These are phyloP conservation scores for Neurospora discreta DNA, from an alignment of 495 filamentous ascomycete species.

Conservation along the genomic window DNA sequence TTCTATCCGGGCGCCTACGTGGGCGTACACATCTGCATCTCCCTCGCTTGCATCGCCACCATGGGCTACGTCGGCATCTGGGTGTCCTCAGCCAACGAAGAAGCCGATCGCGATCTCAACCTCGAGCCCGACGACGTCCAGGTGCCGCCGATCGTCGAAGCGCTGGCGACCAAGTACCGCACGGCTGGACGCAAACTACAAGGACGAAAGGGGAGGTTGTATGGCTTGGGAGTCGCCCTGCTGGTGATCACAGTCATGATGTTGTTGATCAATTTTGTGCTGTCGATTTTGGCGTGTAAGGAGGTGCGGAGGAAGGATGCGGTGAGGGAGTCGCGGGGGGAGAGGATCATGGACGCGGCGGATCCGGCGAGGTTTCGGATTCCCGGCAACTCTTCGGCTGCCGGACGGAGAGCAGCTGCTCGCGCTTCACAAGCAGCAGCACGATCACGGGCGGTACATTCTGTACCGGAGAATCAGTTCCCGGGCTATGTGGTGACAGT, in stretches of 20 bases:
- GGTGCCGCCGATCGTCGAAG: background rate
- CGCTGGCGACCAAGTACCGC: constrained; percentile 9
- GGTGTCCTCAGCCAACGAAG: constrained; percentile 10
- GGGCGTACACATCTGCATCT: constrained; percentile 24
- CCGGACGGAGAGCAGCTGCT: too few relatives aligned
- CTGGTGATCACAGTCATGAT: background rate
- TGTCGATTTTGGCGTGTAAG: constrained; percentile 12
- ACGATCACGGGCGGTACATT: too few relatives aligned
- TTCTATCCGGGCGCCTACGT: constrained; percentile 30
- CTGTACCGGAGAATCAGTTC: background rate
- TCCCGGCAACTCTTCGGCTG: too few relatives aligned
- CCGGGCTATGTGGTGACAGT: background rate
- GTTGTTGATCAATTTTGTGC: constrained; percentile 9
- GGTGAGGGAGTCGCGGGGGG: background rate
- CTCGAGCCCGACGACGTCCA: constrained; percentile 3
- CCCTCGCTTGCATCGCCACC: constrained; percentile 18
- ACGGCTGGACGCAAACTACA: background rate
- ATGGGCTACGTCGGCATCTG: constrained; percentile 16
- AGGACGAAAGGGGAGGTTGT: background rate
- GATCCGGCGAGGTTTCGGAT: background rate
- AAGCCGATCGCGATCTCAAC: background rate
- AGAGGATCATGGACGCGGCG: background rate
- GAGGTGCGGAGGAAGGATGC: constrained; percentile 9
- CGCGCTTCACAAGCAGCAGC: too few relatives aligned
- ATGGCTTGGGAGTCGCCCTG: background rate